These are phyloP conservation scores for Aspergillus intermedius DNA, from an alignment of 2,329 filamentous ascomycete species.

Conservation along the genomic window DNA sequence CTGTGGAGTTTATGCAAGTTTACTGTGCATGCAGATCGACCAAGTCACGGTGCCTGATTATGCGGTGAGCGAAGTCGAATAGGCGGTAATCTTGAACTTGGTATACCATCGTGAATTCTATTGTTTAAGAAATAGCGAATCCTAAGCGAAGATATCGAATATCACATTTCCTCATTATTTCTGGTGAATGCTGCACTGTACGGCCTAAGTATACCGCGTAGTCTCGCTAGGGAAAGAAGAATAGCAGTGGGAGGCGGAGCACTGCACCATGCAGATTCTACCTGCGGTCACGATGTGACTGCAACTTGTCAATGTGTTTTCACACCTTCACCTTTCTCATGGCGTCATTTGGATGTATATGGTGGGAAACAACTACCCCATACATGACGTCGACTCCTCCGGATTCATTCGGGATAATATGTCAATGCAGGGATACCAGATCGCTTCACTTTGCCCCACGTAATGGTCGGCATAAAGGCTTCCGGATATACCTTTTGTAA, in stretches of 20 bases:
- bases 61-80: no score
- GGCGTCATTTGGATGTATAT: slow-evolving; percentile 16
- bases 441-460: no score
- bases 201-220: slow-evolving; percentile 7
- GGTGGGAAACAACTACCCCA: slow-evolving; percentile 21
- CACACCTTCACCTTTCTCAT: not conserved
- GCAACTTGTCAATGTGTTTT: not conserved
- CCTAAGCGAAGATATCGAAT: slow-evolving; percentile 39
- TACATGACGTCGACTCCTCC: slow-evolving; percentile 14
- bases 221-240: slow-evolving; percentile 12
- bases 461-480: no score
- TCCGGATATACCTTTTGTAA: no score
- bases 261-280: slow-evolving; percentile 8
- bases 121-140: no score
- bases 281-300: slow-evolving; percentile 23
- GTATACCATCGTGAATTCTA: no score
- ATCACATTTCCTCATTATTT: slow-evolving; percentile 68
- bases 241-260: slow-evolving; percentile 12
- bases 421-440: no score
- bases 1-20: slow-evolving; percentile 15
- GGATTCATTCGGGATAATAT: no score
- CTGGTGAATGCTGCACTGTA: slow-evolving; percentile 14
- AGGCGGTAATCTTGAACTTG: no score
- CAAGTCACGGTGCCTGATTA: slow-evolving; percentile 49
- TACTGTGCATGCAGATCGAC: slow-evolving; percentile 56